Base-by-base conservation (phyloP, 768 basidiomycete species). In the Cubamyces lactineus region DNA sequence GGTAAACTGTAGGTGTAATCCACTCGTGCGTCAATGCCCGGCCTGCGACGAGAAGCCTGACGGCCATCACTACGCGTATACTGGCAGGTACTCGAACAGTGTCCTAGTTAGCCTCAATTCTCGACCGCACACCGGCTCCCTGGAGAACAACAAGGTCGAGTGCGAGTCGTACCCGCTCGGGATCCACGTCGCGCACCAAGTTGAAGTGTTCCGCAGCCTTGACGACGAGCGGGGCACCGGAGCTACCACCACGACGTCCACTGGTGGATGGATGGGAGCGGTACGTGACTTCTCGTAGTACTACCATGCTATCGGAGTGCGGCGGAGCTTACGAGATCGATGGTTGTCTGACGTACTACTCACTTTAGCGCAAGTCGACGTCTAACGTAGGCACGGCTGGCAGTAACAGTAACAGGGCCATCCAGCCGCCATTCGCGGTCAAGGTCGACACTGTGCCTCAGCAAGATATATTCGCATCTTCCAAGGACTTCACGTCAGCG, bases 11-110 rank as follows among this genome's bases (percentile, higher is more conserved):
- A 39, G 43, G 56, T 57, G n/a, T n/a, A n/a, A n/a, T 26, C n/a
- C 3, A 11, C 52, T 47, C 38, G 19, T n/a, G 9, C 39, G 16
- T 15, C 28, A 11, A 11, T n/a, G n/a, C 21, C 12, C n/a, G 6
- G 0, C 51, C 2, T 12, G 21, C n/a, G n/a, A n/a, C n/a, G n/a
- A n/a, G 21, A 16, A 13, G 13, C 5, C 11, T 38, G 12, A 56
- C 28, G n/a, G n/a, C n/a, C n/a, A n/a, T 38, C 17, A 17, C 43
- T 2, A n/a, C 9, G 13, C 13, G 11, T 9, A 26, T n/a, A n/a
- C n/a, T n/a, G n/a, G n/a, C 26, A 57, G 56, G 56, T 57, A 58
- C 57, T 49, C 57, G 48, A 58, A 58, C 57, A 58, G 47, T 19
- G 57, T 58, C 23, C 41, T 58, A 48, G 57, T 58, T 39, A 58